phyloP scores from a whole-genome alignment of 192 early-diverging fungal genomes.

The Rhizophlyctis rosea region DNA sequence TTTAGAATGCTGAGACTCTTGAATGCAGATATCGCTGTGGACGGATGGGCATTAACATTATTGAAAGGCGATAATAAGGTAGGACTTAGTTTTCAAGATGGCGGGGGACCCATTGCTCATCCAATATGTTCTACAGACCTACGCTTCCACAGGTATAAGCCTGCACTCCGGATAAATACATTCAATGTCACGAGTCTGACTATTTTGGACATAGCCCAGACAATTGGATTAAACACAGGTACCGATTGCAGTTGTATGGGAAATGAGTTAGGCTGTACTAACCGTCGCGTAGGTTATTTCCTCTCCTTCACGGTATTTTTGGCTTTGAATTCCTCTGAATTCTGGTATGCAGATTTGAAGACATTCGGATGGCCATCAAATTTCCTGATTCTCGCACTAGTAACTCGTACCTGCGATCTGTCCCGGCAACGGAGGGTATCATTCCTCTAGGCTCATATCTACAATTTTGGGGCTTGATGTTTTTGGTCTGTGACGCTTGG shows the following conservation, averaged over 20 bases:
- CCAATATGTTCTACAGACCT: conserved; percentile 1
- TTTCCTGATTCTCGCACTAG: conserved; percentile 33
- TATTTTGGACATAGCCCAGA: conserved; percentile 77
- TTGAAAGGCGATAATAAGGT: conserved; percentile 86
- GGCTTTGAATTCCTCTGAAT: conserved; percentile 91
- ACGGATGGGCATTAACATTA: conserved; percentile 91
- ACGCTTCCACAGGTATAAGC: conserved; percentile 23
- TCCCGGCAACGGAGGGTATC: conserved; percentile 64
- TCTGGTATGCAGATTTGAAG: conserved; percentile 42
- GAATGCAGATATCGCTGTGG: conserved; percentile 58
- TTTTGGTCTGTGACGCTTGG: conserved; percentile 81
- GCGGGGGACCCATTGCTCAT: no score
- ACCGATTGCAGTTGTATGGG: neutral
- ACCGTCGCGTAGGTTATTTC: conserved; percentile 76
- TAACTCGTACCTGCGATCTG: conserved; percentile 82
- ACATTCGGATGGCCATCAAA: neutral
- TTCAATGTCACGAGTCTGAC: no score
- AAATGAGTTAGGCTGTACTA: neutral
- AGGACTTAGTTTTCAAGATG: neutral
- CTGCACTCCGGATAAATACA: no score
- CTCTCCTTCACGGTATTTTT: conserved; percentile 95
- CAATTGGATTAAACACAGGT: conserved; percentile 89
- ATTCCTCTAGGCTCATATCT: conserved; percentile 84
- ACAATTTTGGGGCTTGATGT: conserved; percentile 90
- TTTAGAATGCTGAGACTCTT: no score